These are phyloP conservation scores for Penicillium verrucosum DNA, from an alignment of 2,329 filamentous ascomycete genomes.

Conservation along the genomic window DNA sequence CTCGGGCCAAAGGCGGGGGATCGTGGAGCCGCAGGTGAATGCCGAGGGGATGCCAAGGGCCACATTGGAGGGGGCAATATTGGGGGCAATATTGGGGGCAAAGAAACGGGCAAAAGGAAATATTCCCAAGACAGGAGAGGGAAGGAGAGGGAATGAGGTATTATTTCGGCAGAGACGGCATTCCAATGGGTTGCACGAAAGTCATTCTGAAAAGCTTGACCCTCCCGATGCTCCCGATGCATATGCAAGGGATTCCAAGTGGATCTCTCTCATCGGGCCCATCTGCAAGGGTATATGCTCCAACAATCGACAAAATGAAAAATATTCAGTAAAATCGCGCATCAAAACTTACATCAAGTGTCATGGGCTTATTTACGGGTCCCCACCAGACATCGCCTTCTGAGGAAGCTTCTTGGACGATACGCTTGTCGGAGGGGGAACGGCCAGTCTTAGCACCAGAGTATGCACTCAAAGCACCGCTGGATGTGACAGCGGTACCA, in stretches of 20 bases:
- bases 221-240: constrained; percentile 2
- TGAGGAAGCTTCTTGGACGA: constrained; percentile 86
- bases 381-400: constrained; percentile 98
- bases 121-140: neutral
- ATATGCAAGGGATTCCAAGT: constrained; percentile 28
- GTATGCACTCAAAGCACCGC: constrained; percentile 92
- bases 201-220: constrained; percentile 26
- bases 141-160: neutral
- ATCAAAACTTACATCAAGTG: constrained; percentile 71
- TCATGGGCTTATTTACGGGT: constrained; percentile 99
- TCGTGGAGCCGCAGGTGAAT: constrained; percentile 5
- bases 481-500: constrained; percentile 93
- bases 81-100: neutral
- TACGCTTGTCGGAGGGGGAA: constrained; percentile 94
- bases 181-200: constrained; percentile 4
- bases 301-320: constrained; percentile 2
- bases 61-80: neutral
- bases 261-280: constrained; percentile 14
- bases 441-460: constrained; percentile 97
- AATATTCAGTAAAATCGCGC: constrained; percentile 18
- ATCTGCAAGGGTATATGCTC: constrained; percentile 20
- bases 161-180: neutral
- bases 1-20: constrained; percentile 13
- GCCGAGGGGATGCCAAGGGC: neutral
- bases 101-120: neutral